Evolutionary conservation across 176 grass and related monocot genomes (phyloP), one percentile per base, ranked within the genome.

Genomic region (Oryza brachyantha): DNA sequence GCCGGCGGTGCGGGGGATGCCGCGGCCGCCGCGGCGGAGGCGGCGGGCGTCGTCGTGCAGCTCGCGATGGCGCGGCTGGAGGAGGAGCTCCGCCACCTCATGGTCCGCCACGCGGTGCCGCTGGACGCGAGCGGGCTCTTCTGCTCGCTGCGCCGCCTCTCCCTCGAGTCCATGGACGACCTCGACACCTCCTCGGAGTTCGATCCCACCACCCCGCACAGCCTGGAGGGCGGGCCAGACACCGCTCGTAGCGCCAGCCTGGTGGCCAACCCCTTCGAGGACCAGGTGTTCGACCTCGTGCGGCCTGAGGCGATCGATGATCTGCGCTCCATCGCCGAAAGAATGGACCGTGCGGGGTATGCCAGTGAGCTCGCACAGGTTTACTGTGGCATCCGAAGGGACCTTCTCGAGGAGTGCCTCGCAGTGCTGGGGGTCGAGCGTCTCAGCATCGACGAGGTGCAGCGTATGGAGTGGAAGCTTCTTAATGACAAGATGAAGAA

Each of bases 401-500:
- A 98, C 48, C 76, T 94, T 31, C 86, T 98, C 8, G 92, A 98
- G 17, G 96, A 94, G 58, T 98, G 90, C 61, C 90, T 98, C 71
- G 68, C 55, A 0, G 83, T 98, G 27, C 88, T 98, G 5, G 92
- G 96, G 0, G 83, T 98, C 2, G 96, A 94, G 60, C 74, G 92
- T 31, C 89, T 94, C 54, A 98, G 96, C 81, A 98, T 98, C 55
- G 96, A 98, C 3, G 96, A 98, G 85, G 96, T 98, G 7, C 96
- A 98, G 82, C 83, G 87, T 13, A 34, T 89, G 24, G 95, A 98
- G 70, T 98, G 96, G 96, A 81, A 78, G 65, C 73, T 80, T 43
- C 90, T 94, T 1, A 93, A 94, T 69, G 96, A 98, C 77, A 98
- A 93, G 85, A 94, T 94, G 83, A 98, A 98, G 87, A 98, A 93